Evolutionary conservation across 169 alveolate genomes (phyloP).

Genomic region (Eimeria praecox): DNA sequence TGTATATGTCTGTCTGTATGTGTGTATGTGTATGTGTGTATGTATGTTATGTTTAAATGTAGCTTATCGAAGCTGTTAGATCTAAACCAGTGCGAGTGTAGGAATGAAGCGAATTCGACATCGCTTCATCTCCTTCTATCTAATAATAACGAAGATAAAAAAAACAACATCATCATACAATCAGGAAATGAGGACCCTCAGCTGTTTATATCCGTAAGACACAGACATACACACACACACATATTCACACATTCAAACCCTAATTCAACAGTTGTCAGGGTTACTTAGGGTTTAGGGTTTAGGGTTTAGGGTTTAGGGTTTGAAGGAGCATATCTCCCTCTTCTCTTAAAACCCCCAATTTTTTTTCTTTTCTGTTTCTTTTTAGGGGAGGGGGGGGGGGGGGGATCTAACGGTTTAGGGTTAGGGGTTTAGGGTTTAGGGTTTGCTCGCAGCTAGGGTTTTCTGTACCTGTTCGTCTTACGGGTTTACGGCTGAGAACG

Average conservation of each 20-base stretch:
- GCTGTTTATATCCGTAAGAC: constrained; percentile 23
- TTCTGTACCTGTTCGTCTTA: constrained; percentile 38
- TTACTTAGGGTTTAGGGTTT: constrained; percentile 26
- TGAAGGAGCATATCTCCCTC: neutral
- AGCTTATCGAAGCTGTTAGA: too few relatives aligned
- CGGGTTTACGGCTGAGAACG: constrained; percentile 7
- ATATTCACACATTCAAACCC: too few relatives aligned
- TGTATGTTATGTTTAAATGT: too few relatives aligned
- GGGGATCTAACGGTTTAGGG: neutral
- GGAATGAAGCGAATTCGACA: too few relatives aligned
- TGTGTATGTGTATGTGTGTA: too few relatives aligned
- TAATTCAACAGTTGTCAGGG: neutral
- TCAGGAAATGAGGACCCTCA: constrained; percentile 47
- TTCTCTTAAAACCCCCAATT: neutral
- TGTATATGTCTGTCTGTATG: too few relatives aligned
- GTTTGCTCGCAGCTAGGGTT: constrained; percentile 14
- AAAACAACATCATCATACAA: too few relatives aligned
- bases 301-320: neutral
- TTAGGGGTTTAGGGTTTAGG: neutral
- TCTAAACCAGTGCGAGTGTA: too few relatives aligned
- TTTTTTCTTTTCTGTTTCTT: neutral
- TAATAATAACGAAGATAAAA: too few relatives aligned
- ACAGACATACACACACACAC: neutral
- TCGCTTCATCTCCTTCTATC: too few relatives aligned
- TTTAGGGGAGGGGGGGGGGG: too few relatives aligned